Evolutionary conservation across 2,329 filamentous ascomycete species (phyloP).

Genomic region (Aspergillus sergii): DNA sequence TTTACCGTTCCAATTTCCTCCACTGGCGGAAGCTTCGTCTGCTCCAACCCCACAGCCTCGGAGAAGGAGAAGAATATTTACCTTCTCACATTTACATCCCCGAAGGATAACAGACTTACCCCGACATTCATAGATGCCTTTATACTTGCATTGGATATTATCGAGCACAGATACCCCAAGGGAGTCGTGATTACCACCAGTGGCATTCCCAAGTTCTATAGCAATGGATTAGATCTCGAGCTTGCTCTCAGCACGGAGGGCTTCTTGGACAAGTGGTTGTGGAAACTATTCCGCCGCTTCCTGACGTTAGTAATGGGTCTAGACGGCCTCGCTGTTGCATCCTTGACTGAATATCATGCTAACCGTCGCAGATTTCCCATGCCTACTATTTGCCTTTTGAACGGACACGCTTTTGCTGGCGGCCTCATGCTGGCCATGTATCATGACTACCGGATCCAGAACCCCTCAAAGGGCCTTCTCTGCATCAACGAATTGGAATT

Average conservation of each 20-base stretch:
- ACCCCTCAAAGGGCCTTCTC: slow-evolving; percentile 68
- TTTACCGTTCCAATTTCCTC: slow-evolving; percentile 63
- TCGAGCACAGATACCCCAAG: slow-evolving; percentile 68
- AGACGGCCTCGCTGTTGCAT: neutral
- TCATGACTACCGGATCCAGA: slow-evolving; percentile 82
- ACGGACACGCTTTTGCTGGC: slow-evolving; percentile 79
- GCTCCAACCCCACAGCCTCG: slow-evolving; percentile 60
- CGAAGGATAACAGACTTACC: slow-evolving; percentile 76
- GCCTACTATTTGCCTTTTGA: slow-evolving; percentile 78
- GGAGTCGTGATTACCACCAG: slow-evolving; percentile 79
- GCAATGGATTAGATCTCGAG: slow-evolving; percentile 77
- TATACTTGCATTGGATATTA: slow-evolving; percentile 71
- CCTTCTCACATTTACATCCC: slow-evolving; percentile 70
- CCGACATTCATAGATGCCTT: slow-evolving; percentile 69
- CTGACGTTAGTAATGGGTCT: slow-evolving; percentile 51
- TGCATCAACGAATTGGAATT: slow-evolving; percentile 84
- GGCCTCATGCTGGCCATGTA: slow-evolving; percentile 81
- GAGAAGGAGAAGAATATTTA: slow-evolving; percentile 57
- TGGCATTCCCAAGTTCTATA: slow-evolving; percentile 76
- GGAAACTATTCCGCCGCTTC: slow-evolving; percentile 66
- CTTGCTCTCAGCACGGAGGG: slow-evolving; percentile 62
- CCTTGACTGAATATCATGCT: neutral
- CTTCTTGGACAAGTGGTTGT: slow-evolving; percentile 66
- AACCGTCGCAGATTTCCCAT: slow-evolving; percentile 63
- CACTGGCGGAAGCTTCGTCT: slow-evolving; percentile 61